These are phyloP conservation scores for Pichia deserticola DNA, from an alignment of 805 yeast species.

Conservation along the genomic window DNA sequence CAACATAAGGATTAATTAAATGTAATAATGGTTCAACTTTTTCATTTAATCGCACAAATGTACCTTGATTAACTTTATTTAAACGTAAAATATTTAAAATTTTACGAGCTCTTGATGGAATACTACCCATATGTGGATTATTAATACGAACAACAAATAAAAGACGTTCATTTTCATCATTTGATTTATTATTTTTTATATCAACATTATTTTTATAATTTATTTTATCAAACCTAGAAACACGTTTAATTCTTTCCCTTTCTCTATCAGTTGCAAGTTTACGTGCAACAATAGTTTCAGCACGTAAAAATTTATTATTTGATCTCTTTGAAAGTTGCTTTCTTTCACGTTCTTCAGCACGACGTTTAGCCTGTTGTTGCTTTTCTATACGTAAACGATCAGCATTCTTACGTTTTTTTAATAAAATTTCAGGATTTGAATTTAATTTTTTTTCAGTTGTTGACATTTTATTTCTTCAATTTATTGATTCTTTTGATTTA, in stretches of 20 bases:
- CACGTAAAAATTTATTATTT: slow-evolving; percentile 56
- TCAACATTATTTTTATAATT: slow-evolving; percentile 22
- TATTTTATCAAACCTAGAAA: slow-evolving; percentile 43
- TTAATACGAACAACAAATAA: slow-evolving; percentile 61
- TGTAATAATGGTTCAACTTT: slow-evolving; percentile 57
- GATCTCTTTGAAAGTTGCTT: slow-evolving; percentile 34
- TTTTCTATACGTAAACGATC: slow-evolving; percentile 67
- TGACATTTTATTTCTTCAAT: neutral
- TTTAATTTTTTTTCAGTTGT: slow-evolving; percentile 23
- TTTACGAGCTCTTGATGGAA: slow-evolving; percentile 58
- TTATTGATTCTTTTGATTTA: too few relatives aligned
- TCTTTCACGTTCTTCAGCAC: slow-evolving; percentile 37
- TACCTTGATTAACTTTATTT: slow-evolving; percentile 55
- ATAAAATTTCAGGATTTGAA: slow-evolving; percentile 68
- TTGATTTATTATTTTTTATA: slow-evolving; percentile 14
- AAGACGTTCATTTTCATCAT: slow-evolving; percentile 33
- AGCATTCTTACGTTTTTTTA: slow-evolving; percentile 72
- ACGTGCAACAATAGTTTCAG: slow-evolving; percentile 65
- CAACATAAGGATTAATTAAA: slow-evolving; percentile 64
- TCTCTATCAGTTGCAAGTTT: slow-evolving; percentile 62
- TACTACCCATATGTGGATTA: slow-evolving; percentile 55
- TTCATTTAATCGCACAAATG: slow-evolving; percentile 57
- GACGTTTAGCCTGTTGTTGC: slow-evolving; percentile 55
- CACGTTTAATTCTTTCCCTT: slow-evolving; percentile 56
- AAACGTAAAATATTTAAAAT: slow-evolving; percentile 57